Conservation (phyloP, 495 filamentous ascomycete genomes). For the Achaetomiella virescens region DNA sequence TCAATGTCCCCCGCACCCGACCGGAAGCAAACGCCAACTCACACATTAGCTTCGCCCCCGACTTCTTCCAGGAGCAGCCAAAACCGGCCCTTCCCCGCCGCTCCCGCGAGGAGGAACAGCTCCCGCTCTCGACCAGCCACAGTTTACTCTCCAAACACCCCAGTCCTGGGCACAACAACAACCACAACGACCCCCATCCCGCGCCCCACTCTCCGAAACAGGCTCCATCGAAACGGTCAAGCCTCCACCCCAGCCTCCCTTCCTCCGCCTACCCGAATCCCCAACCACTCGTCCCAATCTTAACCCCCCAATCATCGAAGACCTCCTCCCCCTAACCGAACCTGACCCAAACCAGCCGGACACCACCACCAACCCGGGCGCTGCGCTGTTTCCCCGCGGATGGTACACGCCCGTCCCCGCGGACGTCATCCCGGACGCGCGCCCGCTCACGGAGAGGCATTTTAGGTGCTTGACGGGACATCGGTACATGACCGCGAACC, state of each 20-base stretch:
- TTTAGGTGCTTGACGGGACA: conserved; percentile 24
- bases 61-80: conserved; percentile 5
- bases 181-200: neutral
- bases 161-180: neutral
- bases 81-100: neutral
- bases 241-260: neutral
- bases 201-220: conserved; percentile 1
- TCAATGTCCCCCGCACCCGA: neutral
- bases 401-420: conserved; percentile 22
- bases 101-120: neutral
- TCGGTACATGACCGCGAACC: conserved; percentile 25
- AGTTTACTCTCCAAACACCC: neutral
- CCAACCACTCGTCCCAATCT: neutral
- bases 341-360: conserved; percentile 12
- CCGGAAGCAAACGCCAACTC: neutral
- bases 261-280: neutral
- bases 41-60: conserved; percentile 10
- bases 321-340: neutral
- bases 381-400: conserved; percentile 24
- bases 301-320: neutral
- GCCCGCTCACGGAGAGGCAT: conserved; percentile 21
- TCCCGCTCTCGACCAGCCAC: neutral
- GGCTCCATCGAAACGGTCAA: conserved; percentile 8
- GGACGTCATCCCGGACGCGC: conserved; percentile 20
- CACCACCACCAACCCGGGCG: conserved; percentile 26